These are phyloP conservation scores for Ascochyta lentis DNA, from an alignment of 2,329 filamentous ascomycete genomes.

Conservation along the genomic window DNA sequence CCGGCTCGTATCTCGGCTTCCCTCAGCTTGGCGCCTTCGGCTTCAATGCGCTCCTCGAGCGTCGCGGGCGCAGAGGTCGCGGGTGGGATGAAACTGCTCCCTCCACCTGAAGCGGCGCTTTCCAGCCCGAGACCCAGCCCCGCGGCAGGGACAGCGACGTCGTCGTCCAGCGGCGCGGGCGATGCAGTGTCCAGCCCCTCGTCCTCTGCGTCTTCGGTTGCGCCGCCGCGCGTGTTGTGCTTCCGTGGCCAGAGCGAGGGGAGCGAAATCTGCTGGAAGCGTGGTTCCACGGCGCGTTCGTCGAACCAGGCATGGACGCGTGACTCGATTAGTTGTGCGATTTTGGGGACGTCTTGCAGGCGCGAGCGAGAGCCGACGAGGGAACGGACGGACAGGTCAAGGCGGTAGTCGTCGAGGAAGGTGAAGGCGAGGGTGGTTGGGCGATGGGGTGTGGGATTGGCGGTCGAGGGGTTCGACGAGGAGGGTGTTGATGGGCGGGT, in stretches of 20 bases:
- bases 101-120: too few relatives aligned
- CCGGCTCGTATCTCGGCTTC: conserved; percentile 47
- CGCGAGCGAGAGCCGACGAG: conserved; percentile 80
- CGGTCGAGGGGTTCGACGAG: conserved; percentile 7
- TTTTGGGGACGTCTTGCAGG: conserved; percentile 86
- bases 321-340: conserved; percentile 81
- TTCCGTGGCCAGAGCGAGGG: conserved; percentile 85
- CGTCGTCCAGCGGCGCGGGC: conserved; percentile 2
- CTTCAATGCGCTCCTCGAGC: conserved; percentile 28
- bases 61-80: neutral
- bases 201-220: conserved; percentile 52
- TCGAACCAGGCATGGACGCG: conserved; percentile 87
- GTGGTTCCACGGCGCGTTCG: conserved; percentile 82
- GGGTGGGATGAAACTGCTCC: too few relatives aligned
- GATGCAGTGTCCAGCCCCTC: conserved; percentile 17
- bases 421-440: conserved; percentile 94
- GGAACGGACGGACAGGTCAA: conserved; percentile 82
- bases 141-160: conserved; percentile 13
- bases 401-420: conserved; percentile 85
- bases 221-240: conserved; percentile 79
- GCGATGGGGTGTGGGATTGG: conserved; percentile 36
- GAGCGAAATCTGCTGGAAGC: conserved; percentile 85
- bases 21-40: conserved; percentile 46
- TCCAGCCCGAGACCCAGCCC: neutral
- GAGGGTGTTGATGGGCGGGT: conserved; percentile 35